Evolutionary conservation across 495 filamentous ascomycete species (phyloP), one percentile per base, ranked within the genome.

Genomic region (Platismatia glauca): DNA sequence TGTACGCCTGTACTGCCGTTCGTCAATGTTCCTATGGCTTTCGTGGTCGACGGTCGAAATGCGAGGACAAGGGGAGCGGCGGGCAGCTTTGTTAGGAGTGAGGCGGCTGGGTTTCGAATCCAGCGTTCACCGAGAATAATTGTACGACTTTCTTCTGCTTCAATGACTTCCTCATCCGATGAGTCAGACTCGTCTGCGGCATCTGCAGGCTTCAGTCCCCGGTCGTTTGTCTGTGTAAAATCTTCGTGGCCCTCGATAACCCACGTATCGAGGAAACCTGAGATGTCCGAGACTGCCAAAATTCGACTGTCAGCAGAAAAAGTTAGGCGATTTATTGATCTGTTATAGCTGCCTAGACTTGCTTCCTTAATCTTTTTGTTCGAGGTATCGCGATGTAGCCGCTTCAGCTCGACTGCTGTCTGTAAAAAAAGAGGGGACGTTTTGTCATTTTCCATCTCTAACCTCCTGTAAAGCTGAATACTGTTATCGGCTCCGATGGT

Each of bases 191-290:
- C 71, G 12, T 66, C 44, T 22, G 52, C 62, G 57, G 70, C 67
- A 13, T 65, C 41, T n/a, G 46, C 61, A 48, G 70, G 68, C 29
- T 67, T 58, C 58, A 66, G 58, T 27, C 62, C 53, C 44, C 71
- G 66, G 55, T 55, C 48, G 3, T 61, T 48, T 15, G 37, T 34
- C 50, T 70, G 66, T 34, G 24, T 60, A 7, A 70, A 55, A 50
- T 80, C 79, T 67, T 79, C 76, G 29, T 78, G 79, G 44, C 78
- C 80, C 62, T 82, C 78, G 35, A 97, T 73, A 7, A 89, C 73
- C 85, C 90, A 99, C 18, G 85, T 89, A 70, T 97, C 92, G 35
- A 99, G 80, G 71, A 85, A 88, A 34, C 95, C 95, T 56, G 86
- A 85, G 29, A 97, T 70, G 72, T 97, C 95, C 39, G 86, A 84